Conservation (phyloP, 2,329 filamentous ascomycete species). For the Helicocarpus griseus region DNA sequence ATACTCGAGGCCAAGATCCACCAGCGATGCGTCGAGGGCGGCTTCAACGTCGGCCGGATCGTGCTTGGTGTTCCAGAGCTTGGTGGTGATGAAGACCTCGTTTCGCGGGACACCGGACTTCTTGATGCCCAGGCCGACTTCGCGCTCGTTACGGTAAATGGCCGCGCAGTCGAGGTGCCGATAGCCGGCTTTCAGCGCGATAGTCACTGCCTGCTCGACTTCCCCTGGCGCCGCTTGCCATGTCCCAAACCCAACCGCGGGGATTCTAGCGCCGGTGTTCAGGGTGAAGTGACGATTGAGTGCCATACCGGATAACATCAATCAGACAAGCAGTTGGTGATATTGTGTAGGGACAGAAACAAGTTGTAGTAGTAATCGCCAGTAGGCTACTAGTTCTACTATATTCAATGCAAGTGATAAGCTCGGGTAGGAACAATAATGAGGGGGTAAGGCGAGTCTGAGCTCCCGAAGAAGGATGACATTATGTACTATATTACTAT, state of each 20-base stretch:
- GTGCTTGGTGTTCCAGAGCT: constrained; percentile 31
- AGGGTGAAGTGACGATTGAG: too few relatives aligned
- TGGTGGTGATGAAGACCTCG: constrained; percentile 35
- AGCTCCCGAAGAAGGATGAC: too few relatives aligned
- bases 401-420: too few relatives aligned
- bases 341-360: too few relatives aligned
- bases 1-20: constrained; percentile 54
- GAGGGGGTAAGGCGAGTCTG: too few relatives aligned
- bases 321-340: too few relatives aligned
- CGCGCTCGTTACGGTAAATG: constrained; percentile 35
- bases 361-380: too few relatives aligned
- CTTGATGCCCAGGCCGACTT: constrained; percentile 34
- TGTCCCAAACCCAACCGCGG: constrained; percentile 38
- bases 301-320: too few relatives aligned
- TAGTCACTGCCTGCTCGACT: constrained; percentile 36
- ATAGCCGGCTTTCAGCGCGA: constrained; percentile 41
- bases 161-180: constrained; percentile 44
- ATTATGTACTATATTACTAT: too few relatives aligned
- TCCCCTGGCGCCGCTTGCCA: constrained; percentile 45
- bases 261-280: constrained; percentile 29
- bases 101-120: constrained; percentile 22
- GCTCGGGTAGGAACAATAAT: too few relatives aligned
- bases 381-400: too few relatives aligned
- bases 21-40: constrained; percentile 46
- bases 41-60: constrained; percentile 25